phyloP scores from a whole-genome alignment of 345 rosid species.

The Acer campestre region DNA sequence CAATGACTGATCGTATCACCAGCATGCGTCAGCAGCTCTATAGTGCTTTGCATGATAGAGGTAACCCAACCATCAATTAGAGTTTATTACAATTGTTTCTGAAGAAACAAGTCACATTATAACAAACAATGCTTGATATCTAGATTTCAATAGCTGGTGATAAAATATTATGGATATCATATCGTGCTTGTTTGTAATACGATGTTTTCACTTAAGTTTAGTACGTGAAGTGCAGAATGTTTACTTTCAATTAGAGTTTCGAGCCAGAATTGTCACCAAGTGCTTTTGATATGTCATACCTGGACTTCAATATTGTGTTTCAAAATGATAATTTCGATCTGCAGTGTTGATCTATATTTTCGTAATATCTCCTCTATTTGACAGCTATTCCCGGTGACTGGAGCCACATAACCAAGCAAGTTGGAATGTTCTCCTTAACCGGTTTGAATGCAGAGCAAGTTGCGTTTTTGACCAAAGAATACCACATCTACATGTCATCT shows the following conservation, averaged over 20 bases:
- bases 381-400: constrained; percentile 65
- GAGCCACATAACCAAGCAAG: constrained; percentile 55
- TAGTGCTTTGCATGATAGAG: constrained; percentile 45
- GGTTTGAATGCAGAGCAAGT: constrained; percentile 50
- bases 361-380: background rate
- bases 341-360: background rate
- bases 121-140: background rate
- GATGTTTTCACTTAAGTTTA: background rate
- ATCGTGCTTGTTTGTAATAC: background rate
- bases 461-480: constrained; percentile 47
- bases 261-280: background rate
- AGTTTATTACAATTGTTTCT: background rate
- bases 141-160: background rate
- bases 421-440: constrained; percentile 54
- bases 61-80: constrained; percentile 25
- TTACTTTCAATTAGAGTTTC: background rate
- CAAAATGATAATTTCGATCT: background rate
- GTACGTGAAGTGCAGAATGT: background rate
- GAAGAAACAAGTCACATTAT: background rate
- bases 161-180: background rate
- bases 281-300: background rate
- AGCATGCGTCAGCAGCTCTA: constrained; percentile 43
- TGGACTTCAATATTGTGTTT: background rate
- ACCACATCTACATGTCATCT: constrained; percentile 60
- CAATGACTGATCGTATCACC: constrained; percentile 45